phyloP scores from a whole-genome alignment of 768 basidiomycete species.

The Fibroporia radiculosa region DNA sequence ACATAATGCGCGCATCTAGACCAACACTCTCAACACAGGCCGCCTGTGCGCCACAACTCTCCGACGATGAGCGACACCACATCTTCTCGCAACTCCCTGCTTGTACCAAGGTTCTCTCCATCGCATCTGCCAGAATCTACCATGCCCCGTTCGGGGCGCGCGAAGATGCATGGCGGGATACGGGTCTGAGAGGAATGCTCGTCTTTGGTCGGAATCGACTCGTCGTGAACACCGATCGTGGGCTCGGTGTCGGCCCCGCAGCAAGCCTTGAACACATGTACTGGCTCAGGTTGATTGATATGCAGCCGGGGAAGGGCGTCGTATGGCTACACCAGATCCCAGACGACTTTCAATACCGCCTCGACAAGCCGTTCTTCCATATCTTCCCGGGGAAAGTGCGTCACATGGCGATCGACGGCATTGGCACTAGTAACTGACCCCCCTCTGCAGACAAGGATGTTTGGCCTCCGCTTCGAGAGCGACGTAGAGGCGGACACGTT shows the following conservation, averaged over 20 bases:
- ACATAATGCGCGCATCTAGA: no score
- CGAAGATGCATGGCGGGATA: conserved; percentile 50
- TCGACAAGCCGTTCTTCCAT: conserved; percentile 91
- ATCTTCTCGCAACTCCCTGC: conserved; percentile 19
- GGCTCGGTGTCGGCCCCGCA: conserved; percentile 9
- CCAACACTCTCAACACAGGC: no score
- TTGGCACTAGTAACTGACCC: conserved; percentile 14
- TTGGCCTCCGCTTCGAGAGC: conserved; percentile 52
- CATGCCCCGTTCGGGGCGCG: conserved; percentile 44
- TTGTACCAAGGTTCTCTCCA: conserved; percentile 35
- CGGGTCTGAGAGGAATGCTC: conserved; percentile 51
- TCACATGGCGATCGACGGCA: neutral
- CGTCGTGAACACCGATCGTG: conserved; percentile 14
- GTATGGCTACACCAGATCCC: conserved; percentile 66
- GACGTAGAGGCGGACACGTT: conserved; percentile 52
- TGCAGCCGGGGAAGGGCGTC: conserved; percentile 42
- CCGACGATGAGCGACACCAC: conserved; percentile 14
- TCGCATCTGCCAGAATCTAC: conserved; percentile 51
- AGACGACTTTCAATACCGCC: conserved; percentile 56
- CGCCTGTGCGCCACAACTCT: neutral
- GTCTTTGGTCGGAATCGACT: conserved; percentile 35
- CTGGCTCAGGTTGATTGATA: conserved; percentile 62
- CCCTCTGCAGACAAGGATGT: conserved; percentile 32
- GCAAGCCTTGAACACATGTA: conserved; percentile 26
- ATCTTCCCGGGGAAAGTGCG: conserved; percentile 80